Evolutionary conservation across 257 asterid species (phyloP).

Genomic region (Solanum tacnaense): DNA sequence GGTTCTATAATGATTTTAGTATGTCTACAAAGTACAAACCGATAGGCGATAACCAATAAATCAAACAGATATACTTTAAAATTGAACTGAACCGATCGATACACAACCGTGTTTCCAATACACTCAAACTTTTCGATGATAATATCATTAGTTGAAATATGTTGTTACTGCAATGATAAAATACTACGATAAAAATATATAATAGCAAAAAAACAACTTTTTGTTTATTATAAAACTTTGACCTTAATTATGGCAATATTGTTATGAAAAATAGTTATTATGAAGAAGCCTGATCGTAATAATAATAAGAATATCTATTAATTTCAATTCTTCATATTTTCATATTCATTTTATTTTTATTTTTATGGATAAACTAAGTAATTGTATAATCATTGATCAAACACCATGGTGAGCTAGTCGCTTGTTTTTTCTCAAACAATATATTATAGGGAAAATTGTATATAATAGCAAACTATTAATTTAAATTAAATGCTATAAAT

Average conservation of each 20-base stretch:
- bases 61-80: background rate
- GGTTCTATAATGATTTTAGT: background rate
- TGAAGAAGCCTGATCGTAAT: background rate
- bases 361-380: no score
- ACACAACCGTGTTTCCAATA: rapidly evolving
- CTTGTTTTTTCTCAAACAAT: no score
- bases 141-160: no score
- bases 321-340: background rate
- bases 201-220: background rate
- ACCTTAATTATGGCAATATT: background rate
- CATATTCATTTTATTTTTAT: background rate
- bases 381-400: no score
- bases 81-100: background rate
- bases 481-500: no score
- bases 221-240: background rate
- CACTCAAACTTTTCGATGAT: background rate
- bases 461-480: no score
- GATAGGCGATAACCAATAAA: no score
- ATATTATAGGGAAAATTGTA: no score
- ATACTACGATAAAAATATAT: no score
- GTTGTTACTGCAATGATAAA: no score
- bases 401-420: no score
- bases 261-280: no score
- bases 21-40: background rate
- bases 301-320: background rate